Base-by-base conservation (phyloP, 176 grass and related monocot genomes). In the Cenchrus purpureus region DNA sequence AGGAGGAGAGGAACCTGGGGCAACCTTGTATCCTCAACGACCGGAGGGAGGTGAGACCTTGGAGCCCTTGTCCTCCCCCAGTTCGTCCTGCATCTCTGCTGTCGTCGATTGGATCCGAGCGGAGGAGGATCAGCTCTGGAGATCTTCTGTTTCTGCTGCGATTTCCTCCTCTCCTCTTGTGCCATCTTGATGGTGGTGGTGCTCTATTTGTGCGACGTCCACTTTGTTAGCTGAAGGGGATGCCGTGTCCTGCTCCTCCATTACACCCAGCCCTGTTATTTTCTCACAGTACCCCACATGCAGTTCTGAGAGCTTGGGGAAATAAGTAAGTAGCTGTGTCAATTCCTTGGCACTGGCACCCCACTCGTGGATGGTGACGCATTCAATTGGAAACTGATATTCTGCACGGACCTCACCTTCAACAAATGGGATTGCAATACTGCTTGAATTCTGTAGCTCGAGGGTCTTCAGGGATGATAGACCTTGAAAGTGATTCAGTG, bases 301-400 rank as follows among this genome's bases (percentile, higher is more conserved):
- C 32, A 77, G 20, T 20, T 12, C 0, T 37, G 55, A 61, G 74
- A 77, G 55, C 0, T 43, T 12, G 0, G 51, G 32, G 0, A 45
- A 12, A 2, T 25, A 40, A 37, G 34, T 14, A 34, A 60, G 17
- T n/a, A 77, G 52, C 0, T 25, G 17, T 25, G 74, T 59, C 11
- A 61, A 25, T 43, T 25, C 34, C 55, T 25, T 60, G 0, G 34
- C 74, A 43, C 54, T 51, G 15, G 63, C 42, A 87, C 0, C 50
- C 7, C 50, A 87, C 0, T 1, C 0, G 0, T 0, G 0, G 10
- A 81, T 81, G 1, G 0, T 0, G 4, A 87, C 0, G 0, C 0
- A 0, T 22, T 82, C 78, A 51, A 82, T 17, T 37, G 61, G 51
- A 82, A 81, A 53, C 6, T 15, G 0, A 12, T 14, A 68, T 17